phyloP scores from a whole-genome alignment of 768 basidiomycete species.

The Calocera cornea region DNA sequence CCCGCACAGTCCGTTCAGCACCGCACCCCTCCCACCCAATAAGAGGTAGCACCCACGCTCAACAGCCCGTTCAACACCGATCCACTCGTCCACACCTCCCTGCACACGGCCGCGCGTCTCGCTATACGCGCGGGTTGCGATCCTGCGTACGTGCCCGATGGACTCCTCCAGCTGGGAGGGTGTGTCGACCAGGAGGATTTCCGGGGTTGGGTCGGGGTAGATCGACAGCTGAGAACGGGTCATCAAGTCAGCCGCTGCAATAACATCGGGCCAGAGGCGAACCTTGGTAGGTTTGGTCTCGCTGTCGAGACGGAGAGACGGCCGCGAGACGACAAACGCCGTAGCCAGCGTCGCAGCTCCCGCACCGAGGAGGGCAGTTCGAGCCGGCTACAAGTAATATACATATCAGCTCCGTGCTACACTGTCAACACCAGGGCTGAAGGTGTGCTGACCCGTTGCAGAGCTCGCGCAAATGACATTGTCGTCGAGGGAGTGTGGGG shows the following conservation, averaged over 20 bases:
- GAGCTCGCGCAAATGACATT: not conserved
- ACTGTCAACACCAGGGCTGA: not conserved
- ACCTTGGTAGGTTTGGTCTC: not conserved
- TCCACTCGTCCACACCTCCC: constrained; percentile 64
- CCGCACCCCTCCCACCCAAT: not conserved
- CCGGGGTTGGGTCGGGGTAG: constrained; percentile 50
- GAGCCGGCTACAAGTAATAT: not conserved
- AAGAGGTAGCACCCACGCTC: constrained; percentile 45
- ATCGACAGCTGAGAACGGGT: constrained; percentile 54
- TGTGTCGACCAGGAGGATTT: constrained; percentile 57
- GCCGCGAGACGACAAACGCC: not conserved
- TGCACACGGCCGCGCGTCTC: constrained; percentile 57
- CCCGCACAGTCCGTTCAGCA: not conserved
- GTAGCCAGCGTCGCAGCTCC: not conserved
- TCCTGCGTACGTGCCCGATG: constrained; percentile 55
- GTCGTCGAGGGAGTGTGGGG: not conserved
- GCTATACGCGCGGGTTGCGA: constrained; percentile 40
- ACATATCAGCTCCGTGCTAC: not conserved
- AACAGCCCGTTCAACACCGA: constrained; percentile 68
- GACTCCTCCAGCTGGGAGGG: constrained; percentile 62
- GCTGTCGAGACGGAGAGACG: not conserved
- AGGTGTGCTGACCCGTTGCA: not conserved
- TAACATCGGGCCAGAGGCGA: not conserved
- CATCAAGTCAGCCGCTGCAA: not conserved
- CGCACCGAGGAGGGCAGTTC: not conserved